Base-by-base conservation (phyloP, 106 monocot genomes). In the Dendrobium huoshanense region DNA sequence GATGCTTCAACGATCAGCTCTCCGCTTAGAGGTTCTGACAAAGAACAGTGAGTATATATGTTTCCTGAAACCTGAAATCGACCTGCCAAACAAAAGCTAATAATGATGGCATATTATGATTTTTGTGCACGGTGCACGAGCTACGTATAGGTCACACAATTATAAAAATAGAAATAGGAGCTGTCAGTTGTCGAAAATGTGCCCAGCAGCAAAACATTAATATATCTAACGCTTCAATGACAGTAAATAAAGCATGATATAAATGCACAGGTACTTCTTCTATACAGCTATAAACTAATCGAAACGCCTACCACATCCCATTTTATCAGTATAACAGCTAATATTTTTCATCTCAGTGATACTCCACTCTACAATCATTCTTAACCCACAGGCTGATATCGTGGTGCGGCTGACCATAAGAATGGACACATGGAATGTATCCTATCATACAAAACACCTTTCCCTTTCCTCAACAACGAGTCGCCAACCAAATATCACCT, bases 1-100 rank as follows among this genome's bases (percentile, higher is more conserved):
- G 88, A 83, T 45, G 85, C 55, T 76, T 88, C 85, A 72, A 88
- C 83, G 20, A 54, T 81, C 19, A 88, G 45, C 37, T 88, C 88
- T 43, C 88, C 88, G 37, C 58, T 77, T 72, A 88, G 61, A 76
- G 85, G 83, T 74, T 83, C 79, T 11, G 75, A 42, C 41, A 88
- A 31, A 72, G 85, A 83, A 81, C 88, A 88, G 0, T 55, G 25
- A 1, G 88, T 88, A 61, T 49, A 78, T 25, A 88, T 86, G 72
- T 83, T 88, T 41, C 88, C 88, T 49, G 79, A 73, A 67, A 88
- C 59, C 16, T 74, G 67, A 61, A 88, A 86, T 55, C 29, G 83
- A 22, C 85, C 88, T 88, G 88, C 73, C 9, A 42, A 33, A 29
- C 33, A 72, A 29, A 17, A 72, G 15, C 11, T 33, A 33, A 72